These are phyloP conservation scores for Ormosia emarginata DNA, from an alignment of 306 rosid genomes.

Conservation along the genomic window DNA sequence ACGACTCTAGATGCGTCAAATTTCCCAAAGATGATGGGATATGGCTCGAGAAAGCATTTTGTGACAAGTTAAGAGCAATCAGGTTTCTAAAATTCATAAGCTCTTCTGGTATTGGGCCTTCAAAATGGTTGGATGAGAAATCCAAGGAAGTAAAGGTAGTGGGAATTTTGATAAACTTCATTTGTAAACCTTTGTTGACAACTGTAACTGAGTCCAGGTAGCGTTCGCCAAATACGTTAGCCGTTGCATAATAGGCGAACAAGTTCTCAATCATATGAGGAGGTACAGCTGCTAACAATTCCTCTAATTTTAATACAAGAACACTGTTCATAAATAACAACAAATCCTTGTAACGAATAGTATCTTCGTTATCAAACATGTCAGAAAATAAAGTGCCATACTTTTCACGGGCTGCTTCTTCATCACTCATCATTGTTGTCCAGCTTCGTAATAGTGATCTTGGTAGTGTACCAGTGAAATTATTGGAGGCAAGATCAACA, in stretches of 20 bases:
- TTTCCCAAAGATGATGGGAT: slow-evolving; percentile 28
- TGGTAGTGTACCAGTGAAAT: slow-evolving; percentile 24
- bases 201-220: slow-evolving; percentile 10
- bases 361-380: neutral
- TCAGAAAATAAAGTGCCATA: neutral
- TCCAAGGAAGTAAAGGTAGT: slow-evolving; percentile 7
- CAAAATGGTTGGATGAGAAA: slow-evolving; percentile 5
- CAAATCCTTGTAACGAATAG: neutral
- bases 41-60: slow-evolving; percentile 2
- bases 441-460: neutral
- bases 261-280: neutral
- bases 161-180: neutral
- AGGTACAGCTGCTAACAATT: neutral
- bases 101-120: neutral
- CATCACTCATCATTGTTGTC: slow-evolving; percentile 12
- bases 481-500: slow-evolving; percentile 29
- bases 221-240: neutral
- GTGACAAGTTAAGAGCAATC: neutral
- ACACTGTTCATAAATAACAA: neutral
- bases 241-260: neutral
- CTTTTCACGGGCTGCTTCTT: neutral
- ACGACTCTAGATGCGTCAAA: slow-evolving; percentile 8
- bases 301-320: neutral
- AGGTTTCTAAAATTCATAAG: neutral
- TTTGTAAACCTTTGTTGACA: neutral